Evolutionary conservation across 2,329 filamentous ascomycete species (phyloP), one percentile per base, ranked within the genome.

Genomic region (Penicillium digitatum): DNA sequence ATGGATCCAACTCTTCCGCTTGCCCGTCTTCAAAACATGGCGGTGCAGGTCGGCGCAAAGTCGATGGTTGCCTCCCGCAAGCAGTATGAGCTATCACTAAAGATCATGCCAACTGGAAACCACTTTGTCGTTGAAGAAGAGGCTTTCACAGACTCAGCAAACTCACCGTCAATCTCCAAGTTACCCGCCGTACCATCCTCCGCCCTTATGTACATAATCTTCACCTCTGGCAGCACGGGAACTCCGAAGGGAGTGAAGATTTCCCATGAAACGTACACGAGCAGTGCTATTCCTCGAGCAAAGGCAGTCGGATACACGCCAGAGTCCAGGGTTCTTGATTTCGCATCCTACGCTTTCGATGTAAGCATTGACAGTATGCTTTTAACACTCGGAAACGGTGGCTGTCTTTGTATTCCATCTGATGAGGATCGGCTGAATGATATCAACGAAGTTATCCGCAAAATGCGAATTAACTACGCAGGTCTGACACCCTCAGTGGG

Each of bases 401-500:
- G 81, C 0, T 85, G 81, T 39, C 75, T 87, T 8, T 86, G 84
- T 54, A 76, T 86, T 1, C 82, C 84, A 0, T 78, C 78, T 0
- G 71, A 79, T 0, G 66, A 75, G 5, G 78, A 82, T 55, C 72
- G 79, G 39, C 58, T 78, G 1, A 74, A 77, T 47, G 76, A 83
- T 52, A 76, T 84, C 14, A 71, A 75, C 2, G 76, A 74, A 0
- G 76, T 76, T 1, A 80, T 85, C 32, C 74, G 76, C 3, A 66
- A 72, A 0, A 80, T 82, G 75, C 69, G 74, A 7, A 78, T 81
- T 34, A 81, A 78, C 39, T 81, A 79, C 74, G 79, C 77, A 0
- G 81, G 83, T 61, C 77, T 87, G 66, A 87, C 85, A 0, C 80
- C 83, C 0, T 77, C 82, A 0, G 76, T 87, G n/a, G 82, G 82